phyloP scores from a whole-genome alignment of 1,284 basidiomycete genomes.

The Boletellus deceptivus region DNA sequence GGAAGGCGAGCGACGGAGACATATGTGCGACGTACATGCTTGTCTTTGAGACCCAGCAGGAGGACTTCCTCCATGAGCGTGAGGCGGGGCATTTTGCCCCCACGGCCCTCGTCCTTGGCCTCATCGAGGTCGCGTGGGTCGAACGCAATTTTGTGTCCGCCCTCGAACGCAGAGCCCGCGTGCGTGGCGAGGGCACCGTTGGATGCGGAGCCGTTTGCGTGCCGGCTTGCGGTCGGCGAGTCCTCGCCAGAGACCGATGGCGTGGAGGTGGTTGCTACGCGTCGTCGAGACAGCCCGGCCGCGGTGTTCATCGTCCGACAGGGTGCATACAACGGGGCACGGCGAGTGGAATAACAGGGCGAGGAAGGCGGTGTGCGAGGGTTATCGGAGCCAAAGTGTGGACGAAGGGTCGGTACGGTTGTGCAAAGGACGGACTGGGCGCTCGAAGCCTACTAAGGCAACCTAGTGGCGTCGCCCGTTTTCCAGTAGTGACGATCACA shows the following conservation, averaged over 20 bases:
- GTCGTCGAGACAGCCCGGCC: constrained; percentile 53
- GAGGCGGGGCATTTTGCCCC: constrained; percentile 78
- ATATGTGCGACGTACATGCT: constrained; percentile 58
- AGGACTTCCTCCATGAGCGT: constrained; percentile 98
- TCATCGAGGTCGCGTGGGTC: constrained; percentile 90
- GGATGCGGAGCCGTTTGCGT: constrained; percentile 34
- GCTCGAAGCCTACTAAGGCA: constrained; percentile 3
- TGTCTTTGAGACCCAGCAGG: constrained; percentile 87
- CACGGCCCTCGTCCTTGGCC: constrained; percentile 67
- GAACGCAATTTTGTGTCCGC: constrained; percentile 85
- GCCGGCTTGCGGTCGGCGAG: constrained; percentile 30
- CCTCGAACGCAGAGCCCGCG: constrained; percentile 79
- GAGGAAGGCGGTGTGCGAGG: not conserved
- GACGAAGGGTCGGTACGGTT: constrained; percentile 1
- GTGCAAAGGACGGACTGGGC: not conserved
- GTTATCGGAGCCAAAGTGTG: constrained; percentile 1
- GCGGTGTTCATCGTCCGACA: constrained; percentile 38
- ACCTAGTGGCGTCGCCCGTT: not conserved
- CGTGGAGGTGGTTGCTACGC: constrained; percentile 43
- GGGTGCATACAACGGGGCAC: constrained; percentile 23
- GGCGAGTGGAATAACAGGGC: not conserved
- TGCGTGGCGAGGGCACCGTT: constrained; percentile 37
- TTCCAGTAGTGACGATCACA: constrained; percentile 11
- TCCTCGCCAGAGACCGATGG: constrained; percentile 36
- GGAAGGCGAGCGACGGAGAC: constrained; percentile 2